Base-by-base conservation (phyloP, 768 basidiomycete species). In the Pulveroboletus ravenelii region DNA sequence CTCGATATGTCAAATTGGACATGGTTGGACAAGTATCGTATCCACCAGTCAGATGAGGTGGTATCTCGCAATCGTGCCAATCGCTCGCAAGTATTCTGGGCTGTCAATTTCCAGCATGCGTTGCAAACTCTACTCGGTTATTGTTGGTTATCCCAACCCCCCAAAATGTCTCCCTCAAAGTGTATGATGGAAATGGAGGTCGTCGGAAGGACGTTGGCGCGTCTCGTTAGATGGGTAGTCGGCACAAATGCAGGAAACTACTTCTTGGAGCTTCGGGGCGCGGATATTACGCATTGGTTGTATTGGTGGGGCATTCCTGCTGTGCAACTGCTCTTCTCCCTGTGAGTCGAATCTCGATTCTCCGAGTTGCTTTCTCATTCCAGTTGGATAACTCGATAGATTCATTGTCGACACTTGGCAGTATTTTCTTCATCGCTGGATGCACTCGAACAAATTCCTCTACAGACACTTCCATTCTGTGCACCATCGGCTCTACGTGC, bases 381-480 rank as follows among this genome's bases (percentile, higher is more conserved):
- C 50, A 36, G 9, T 41, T 29, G 41, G n/a, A 14, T 36, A 17
- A 37, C 3, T 18, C 35, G 20, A 17, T 20, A 95, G 96, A 74
- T 89, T 96, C 68, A 63, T 93, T 51, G 85, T 98, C 59, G 96
- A 99, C 72, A 93, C 93, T 30, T 97, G 93, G 93, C 94, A 99
- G 68, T 99, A 98, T 70, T 93, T 94, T 72, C 75, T 92, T 17
- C 96, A 99, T 65, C 91, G 95, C 35, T 69, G 74, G 38, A 91
- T 96, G 86, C 96, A 98, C 72, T 71, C 80, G 60, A 91, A 90
- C 74, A 88, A 84, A 57, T 97, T 80, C 70, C 76, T 98, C 30
- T 99, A 95, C 74, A 88, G 83, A 57, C 82, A 89, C 47, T 76
- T 97, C 56, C 96, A 99, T 68, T 92, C 91, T 0, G 85, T 87